Conservation (phyloP, 176 grass and related monocot species). For the Musa schizocarpa region DNA sequence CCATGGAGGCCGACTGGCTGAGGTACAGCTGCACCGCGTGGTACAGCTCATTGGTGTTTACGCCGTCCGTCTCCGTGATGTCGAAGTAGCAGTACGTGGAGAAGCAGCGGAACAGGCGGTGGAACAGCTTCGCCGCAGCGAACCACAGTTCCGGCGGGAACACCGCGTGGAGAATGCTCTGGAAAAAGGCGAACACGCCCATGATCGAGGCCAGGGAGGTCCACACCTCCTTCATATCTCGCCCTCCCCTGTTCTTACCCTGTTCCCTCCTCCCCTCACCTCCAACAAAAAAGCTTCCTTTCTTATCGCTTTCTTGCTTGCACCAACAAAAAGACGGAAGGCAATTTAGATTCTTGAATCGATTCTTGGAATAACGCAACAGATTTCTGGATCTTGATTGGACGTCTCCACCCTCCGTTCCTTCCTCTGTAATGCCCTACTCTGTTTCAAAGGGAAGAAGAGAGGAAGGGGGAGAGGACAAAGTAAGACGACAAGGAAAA, state of each 20-base stretch:
- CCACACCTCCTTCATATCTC: conserved; percentile 73
- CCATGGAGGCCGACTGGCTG: conserved; percentile 45
- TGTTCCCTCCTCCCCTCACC: neutral
- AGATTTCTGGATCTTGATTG: neutral
- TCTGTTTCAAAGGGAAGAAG: too few species aligned
- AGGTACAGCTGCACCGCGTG: conserved; percentile 87
- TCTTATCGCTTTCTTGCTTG: too few species aligned
- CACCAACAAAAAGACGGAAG: neutral
- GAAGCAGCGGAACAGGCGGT: conserved; percentile 27
- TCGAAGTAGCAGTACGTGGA: conserved; percentile 90
- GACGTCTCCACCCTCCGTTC: too few species aligned
- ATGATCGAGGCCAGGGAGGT: conserved; percentile 71
- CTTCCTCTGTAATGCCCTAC: too few species aligned
- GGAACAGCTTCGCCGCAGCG: conserved; percentile 40
- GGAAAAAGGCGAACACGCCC: conserved; percentile 69
- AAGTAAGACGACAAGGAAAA: neutral
- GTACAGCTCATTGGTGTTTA: conserved; percentile 91
- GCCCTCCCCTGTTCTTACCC: neutral
- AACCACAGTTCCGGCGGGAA: conserved; percentile 65
- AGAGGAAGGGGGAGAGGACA: neutral
- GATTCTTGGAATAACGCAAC: neutral
- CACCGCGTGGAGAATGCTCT: conserved; percentile 43
- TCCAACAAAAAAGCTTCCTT: neutral
- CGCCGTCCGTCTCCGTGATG: conserved; percentile 81
- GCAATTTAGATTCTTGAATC: neutral